Evolutionary conservation across 441 rosid species (phyloP), one percentile per base, ranked within the genome.

Genomic region (Mallotus repandus): DNA sequence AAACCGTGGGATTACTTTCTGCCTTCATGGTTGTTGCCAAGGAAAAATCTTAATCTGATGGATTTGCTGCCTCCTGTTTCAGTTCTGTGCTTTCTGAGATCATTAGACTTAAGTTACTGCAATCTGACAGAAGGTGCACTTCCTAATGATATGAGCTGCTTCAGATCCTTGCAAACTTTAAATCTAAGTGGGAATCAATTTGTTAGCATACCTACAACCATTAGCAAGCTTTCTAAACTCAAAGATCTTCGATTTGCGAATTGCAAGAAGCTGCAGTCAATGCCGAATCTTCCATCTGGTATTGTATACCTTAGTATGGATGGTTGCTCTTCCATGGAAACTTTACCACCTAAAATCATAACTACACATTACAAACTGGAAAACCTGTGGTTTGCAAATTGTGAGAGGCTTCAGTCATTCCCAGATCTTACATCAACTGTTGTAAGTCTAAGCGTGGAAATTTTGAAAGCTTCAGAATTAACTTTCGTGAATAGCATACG

Each of bases 201-300:
- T 50, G 45, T 70, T 7, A 57, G 70, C 75, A 19, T 88, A 59
- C 91, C 90, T 6, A 59, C 71, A 4, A 74, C 79, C 55, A 74
- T 88, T 69, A 70, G 43, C 45, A 70, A 54, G 32, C 90, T 87
- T 22, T 54, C 76, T 15, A 78, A 72, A 41, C 83, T 89, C 32
- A 43, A 9, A 43, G 22, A 13, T 58, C 82, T 86, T 49, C 5
- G 58, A 3, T 48, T 89, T 52, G 73, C 69, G 4, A 48, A 74
- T 52, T 85, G 87, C 70, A 76, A 43, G 75, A 77, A 69, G 69
- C 87, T 88, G 46, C 74, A 74, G 75, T 81, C 83, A 62, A 63
- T 88, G 76, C 86, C 88, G 0, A 79, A 81, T 46, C 86, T 88
- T 81, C 89, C 80, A 43, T 68, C 78, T 19, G 7, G 66, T 61